Evolutionary conservation across 345 rosid species (phyloP).

Genomic region (Dimocarpus longan): DNA sequence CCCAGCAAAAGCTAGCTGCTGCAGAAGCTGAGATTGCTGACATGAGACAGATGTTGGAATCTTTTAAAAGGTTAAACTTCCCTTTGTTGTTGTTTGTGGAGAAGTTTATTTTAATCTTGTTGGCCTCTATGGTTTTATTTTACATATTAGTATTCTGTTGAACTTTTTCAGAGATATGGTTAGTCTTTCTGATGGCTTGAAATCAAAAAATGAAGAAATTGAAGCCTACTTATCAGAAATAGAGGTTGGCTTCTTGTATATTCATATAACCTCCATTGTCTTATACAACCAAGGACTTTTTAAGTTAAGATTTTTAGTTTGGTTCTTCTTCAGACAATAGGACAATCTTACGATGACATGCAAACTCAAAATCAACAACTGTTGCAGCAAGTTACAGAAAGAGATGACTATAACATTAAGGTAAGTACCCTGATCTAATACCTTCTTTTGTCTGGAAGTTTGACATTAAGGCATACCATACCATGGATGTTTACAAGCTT

Average conservation of each 20-base stretch:
- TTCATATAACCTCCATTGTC: slow-evolving; percentile 18
- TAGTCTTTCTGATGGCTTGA: slow-evolving; percentile 63
- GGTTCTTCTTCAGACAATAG: slow-evolving; percentile 73
- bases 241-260: slow-evolving; percentile 61
- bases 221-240: slow-evolving; percentile 90
- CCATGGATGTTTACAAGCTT: neutral
- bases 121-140: neutral
- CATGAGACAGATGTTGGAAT: slow-evolving; percentile 77
- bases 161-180: slow-evolving; percentile 63
- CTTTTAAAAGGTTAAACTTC: slow-evolving; percentile 68
- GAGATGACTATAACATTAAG: slow-evolving; percentile 99
- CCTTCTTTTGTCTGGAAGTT: slow-evolving; percentile 10
- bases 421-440: slow-evolving; percentile 36
- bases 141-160: slow-evolving; percentile 2
- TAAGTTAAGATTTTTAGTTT: slow-evolving; percentile 28
- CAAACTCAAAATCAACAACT: slow-evolving; percentile 95
- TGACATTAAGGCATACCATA: neutral
- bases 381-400: slow-evolving; percentile 90
- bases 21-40: slow-evolving; percentile 99
- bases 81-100: neutral
- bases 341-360: slow-evolving; percentile 93
- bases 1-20: slow-evolving; percentile 94
- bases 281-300: slow-evolving; percentile 20
- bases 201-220: slow-evolving; percentile 88
- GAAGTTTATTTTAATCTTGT: neutral